A percentile compares a stretch with the other conserved stretches of the same genome.
Evolutionary conservation across 163 green algal genomes (phyloP).

Genomic region (Prototheca wickerhamii): DNA sequence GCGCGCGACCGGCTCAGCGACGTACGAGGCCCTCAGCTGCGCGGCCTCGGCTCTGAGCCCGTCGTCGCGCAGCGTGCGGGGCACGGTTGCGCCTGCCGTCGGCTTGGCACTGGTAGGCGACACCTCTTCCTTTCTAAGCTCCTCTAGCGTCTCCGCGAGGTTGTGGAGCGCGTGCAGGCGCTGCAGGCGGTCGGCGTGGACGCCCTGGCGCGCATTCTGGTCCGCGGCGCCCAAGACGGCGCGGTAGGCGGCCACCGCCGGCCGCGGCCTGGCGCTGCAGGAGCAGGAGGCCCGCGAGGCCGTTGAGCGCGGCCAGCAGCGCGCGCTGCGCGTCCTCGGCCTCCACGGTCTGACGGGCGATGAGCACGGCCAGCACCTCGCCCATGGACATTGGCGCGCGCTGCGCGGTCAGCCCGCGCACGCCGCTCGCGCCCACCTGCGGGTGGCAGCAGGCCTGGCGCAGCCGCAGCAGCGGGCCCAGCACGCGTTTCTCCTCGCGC

Average conservation of each 20-base stretch:
- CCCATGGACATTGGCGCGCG: conserved; percentile 67
- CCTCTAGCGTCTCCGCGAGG: conserved; percentile 50
- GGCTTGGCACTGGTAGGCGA: not conserved
- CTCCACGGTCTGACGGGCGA: conserved; percentile 58
- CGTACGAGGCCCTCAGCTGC: conserved; percentile 40
- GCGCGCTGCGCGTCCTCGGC: conserved; percentile 81
- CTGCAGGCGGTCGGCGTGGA: conserved; percentile 74
- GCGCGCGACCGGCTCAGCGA: conserved; percentile 31
- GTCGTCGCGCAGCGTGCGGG: conserved; percentile 57
- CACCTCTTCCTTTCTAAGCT: not conserved
- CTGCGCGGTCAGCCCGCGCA: conserved; percentile 6
- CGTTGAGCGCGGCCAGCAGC: conserved; percentile 72
- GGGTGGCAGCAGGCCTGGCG: conserved; percentile 88
- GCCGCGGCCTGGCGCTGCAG: conserved; percentile 34
- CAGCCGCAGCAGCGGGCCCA: conserved; percentile 68
- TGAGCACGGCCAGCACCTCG: conserved; percentile 62
- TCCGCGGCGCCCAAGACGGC: conserved; percentile 48
- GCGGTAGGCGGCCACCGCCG: conserved; percentile 62
- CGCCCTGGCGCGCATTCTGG: conserved; percentile 26
- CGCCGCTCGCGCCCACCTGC: conserved; percentile 59
- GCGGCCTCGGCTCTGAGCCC: conserved; percentile 24
- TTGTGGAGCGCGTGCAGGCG: conserved; percentile 84
- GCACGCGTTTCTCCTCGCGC: conserved; percentile 50
- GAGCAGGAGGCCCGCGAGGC: conserved; percentile 62
- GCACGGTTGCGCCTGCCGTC: conserved; percentile 10